A percentile compares a stretch with the other conserved stretches of the same genome.
Evolutionary conservation across 116 monocot genomes (phyloP).

Genomic region (Dioscorea cayenensis): DNA sequence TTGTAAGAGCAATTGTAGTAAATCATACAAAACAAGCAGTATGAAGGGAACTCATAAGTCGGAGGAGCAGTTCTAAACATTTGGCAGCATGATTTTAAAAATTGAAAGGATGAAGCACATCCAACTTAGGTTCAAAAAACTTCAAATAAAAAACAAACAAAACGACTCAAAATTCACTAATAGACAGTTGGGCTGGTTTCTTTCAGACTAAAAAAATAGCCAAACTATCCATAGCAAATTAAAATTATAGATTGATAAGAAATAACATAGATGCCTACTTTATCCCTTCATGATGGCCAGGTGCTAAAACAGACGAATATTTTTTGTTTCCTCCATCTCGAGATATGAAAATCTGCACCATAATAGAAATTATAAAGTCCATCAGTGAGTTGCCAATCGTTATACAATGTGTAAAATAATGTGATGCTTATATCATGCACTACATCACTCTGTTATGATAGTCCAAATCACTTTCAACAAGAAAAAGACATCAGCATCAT

Average conservation of each 20-base stretch:
- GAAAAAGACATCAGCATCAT: too few species aligned
- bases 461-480: background rate
- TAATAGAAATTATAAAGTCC: background rate
- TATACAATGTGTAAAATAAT: background rate
- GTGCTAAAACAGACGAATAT: constrained; percentile 80
- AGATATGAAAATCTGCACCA: constrained; percentile 84
- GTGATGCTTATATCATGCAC: background rate
- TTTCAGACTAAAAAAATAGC: too few species aligned
- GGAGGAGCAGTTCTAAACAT: too few species aligned
- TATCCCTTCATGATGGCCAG: constrained; percentile 86
- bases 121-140: too few species aligned
- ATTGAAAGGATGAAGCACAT: too few species aligned
- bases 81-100: too few species aligned
- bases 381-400: background rate
- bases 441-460: background rate
- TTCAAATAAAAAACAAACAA: too few species aligned
- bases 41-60: background rate
- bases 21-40: background rate
- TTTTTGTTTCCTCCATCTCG: constrained; percentile 92
- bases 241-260: background rate
- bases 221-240: background rate
- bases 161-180: too few species aligned
- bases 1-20: too few species aligned
- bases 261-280: constrained; percentile 27
- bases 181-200: too few species aligned